These are phyloP conservation scores for Coniochaeta sp. DNA, from an alignment of 2,329 filamentous ascomycete species.

Conservation along the genomic window DNA sequence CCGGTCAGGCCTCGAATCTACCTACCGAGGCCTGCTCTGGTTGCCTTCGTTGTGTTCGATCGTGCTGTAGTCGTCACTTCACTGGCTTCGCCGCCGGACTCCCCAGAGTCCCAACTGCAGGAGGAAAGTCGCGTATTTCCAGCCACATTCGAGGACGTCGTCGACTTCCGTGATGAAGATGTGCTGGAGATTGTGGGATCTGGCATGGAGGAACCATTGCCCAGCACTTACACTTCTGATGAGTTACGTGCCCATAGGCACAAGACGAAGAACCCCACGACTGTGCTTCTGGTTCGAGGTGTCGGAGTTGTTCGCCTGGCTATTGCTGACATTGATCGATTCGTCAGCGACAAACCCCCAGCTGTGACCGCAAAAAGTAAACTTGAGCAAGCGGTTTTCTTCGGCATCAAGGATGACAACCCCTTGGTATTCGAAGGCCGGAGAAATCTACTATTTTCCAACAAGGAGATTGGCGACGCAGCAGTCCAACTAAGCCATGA, in stretches of 20 bases:
- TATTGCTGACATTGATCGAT: conserved; percentile 50
- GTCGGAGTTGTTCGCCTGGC: conserved; percentile 54
- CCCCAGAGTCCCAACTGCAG: conserved; percentile 69
- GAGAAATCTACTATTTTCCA: conserved; percentile 57
- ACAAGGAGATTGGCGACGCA: conserved; percentile 66
- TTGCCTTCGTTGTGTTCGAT: conserved; percentile 76
- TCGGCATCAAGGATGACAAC: conserved; percentile 72
- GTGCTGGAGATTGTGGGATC: conserved; percentile 57
- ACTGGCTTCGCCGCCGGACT: conserved; percentile 57
- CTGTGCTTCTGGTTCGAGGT: conserved; percentile 55
- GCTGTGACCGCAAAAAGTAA: conserved; percentile 77
- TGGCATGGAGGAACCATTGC: conserved; percentile 52
- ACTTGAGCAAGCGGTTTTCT: conserved; percentile 92
- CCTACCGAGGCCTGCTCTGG: conserved; percentile 69
- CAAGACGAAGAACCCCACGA: conserved; percentile 54
- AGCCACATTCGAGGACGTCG: conserved; percentile 73
- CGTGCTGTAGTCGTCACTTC: conserved; percentile 72
- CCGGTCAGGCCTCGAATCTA: conserved; percentile 56
- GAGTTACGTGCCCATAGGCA: conserved; percentile 42
- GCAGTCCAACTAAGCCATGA: conserved; percentile 73
- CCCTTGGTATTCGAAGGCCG: conserved; percentile 77
- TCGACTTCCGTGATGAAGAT: conserved; percentile 66
- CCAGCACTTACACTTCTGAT: conserved; percentile 27
- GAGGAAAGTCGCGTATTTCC: conserved; percentile 56
- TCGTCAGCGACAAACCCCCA: conserved; percentile 49